Evolutionary conservation across 768 basidiomycete species (phyloP), one percentile per base, ranked within the genome.

Genomic region (Lentinula sp.): DNA sequence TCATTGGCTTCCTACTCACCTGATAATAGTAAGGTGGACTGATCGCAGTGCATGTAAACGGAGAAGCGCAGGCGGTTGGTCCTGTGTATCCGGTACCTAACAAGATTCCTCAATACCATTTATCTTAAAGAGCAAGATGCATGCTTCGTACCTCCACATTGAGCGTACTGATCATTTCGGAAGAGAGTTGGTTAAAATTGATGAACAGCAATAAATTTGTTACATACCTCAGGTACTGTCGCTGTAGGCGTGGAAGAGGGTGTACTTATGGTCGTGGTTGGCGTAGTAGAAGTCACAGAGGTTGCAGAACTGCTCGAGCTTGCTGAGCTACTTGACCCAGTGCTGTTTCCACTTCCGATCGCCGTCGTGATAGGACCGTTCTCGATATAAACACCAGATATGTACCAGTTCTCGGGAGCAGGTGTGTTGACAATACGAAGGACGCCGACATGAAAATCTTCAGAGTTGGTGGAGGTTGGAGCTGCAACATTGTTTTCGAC

Each of bases 351-450:
- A 42, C 52, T 70, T n/a, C 80, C 82, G 31, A 83, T 74, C 54
- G 72, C 62, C 10, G 84, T 85, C 23, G 79, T 86, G 64, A 84
- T 80, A 4, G 82, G 76, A 0, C 81, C 83, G 43, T 65, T 74
- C 70, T 86, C 85, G 63, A 86, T 78, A 69, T 82, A 87, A 55
- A 87, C 83, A 37, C 84, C 82, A 59, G 79, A 76, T 74, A 83
- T 74, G 70, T 80, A 86, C 78, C 78, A 87, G 65, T 86, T 81
- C 68, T 84, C 84, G 9, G 77, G 69, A 35, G 70, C 69, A 49
- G 75, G 68, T 42, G 69, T 75, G 67, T 79, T 81, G 21, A 79
- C 74, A 62, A 87, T 72, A 61, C 83, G 80, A 39, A 86, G 79
- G 28, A 85, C 82, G 43, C 84, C 84, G 53, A 87, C 73, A 72